Evolutionary conservation across 1,284 basidiomycete genomes (phyloP).

Genomic region (Garcileccinum viscosum): DNA sequence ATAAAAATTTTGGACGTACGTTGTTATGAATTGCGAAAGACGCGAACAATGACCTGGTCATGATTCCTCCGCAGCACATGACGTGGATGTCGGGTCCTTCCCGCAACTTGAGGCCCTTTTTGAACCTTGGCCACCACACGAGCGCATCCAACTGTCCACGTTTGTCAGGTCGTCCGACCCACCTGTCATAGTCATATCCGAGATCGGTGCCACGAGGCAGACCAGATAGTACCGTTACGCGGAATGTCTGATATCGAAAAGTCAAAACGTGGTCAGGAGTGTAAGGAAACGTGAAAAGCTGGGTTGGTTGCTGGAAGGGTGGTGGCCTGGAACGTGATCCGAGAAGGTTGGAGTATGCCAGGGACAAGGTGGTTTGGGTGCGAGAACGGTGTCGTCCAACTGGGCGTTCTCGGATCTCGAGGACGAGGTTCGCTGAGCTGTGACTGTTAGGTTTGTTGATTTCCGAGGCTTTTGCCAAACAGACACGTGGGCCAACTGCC

Average conservation of each 20-base stretch:
- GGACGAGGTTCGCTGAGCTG: neutral
- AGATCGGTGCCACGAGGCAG: constrained; percentile 70
- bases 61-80: constrained; percentile 88
- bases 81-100: constrained; percentile 56
- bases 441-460: constrained; percentile 28
- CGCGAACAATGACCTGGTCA: too few relatives aligned
- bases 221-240: constrained; percentile 71
- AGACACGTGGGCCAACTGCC: constrained; percentile 12
- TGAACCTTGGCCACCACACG: constrained; percentile 51
- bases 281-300: constrained; percentile 73
- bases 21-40: too few relatives aligned
- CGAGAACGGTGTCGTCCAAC: constrained; percentile 13
- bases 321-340: constrained; percentile 40
- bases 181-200: constrained; percentile 70
- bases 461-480: constrained; percentile 34
- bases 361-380: constrained; percentile 16
- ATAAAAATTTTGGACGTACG: too few relatives aligned
- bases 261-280: constrained; percentile 52
- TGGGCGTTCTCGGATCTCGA: constrained; percentile 18
- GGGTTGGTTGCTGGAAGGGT: constrained; percentile 65
- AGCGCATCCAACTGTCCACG: constrained; percentile 70
- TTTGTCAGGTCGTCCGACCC: constrained; percentile 71
- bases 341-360: constrained; percentile 40
- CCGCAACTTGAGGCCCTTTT: constrained; percentile 44
- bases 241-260: constrained; percentile 69